phyloP scores from a whole-genome alignment of 2,329 filamentous ascomycete genomes.

The Cercospora sp. region DNA sequence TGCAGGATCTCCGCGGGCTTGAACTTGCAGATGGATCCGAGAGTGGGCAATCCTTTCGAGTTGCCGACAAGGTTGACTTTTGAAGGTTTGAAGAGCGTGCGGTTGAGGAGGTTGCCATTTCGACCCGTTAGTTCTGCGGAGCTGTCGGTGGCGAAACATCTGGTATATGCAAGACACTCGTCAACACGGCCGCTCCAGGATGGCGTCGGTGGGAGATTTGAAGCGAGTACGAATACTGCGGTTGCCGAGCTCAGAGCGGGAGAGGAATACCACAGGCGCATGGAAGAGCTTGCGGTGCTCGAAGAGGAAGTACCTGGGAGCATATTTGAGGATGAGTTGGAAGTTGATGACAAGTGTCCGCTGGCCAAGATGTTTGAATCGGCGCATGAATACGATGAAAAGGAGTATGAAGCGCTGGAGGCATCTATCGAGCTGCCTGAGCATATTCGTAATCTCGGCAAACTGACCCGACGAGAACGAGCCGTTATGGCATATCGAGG shows the following conservation, averaged over 20 bases:
- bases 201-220: constrained; percentile 31
- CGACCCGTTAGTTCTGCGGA: constrained; percentile 8
- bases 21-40: neutral
- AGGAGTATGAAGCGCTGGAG: constrained; percentile 27
- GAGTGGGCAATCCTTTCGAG: constrained; percentile 20
- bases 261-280: constrained; percentile 17
- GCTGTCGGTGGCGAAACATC: neutral
- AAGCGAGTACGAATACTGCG: constrained; percentile 24
- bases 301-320: neutral
- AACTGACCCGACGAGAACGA: constrained; percentile 14
- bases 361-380: constrained; percentile 14
- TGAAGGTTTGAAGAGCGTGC: constrained; percentile 43
- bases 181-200: constrained; percentile 21
- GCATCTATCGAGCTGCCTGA: constrained; percentile 16
- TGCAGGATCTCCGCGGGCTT: constrained; percentile 40
- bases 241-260: constrained; percentile 20
- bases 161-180: neutral
- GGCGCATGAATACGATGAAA: constrained; percentile 21
- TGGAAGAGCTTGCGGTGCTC: constrained; percentile 10
- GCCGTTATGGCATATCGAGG: constrained; percentile 26
- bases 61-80: constrained; percentile 33
- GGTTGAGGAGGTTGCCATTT: constrained; percentile 44
- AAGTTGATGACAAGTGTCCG: neutral
- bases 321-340: neutral
- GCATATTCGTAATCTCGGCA: constrained; percentile 2